These are phyloP conservation scores for Aspergillus asperescens DNA, from an alignment of 495 filamentous ascomycete species.

Conservation along the genomic window DNA sequence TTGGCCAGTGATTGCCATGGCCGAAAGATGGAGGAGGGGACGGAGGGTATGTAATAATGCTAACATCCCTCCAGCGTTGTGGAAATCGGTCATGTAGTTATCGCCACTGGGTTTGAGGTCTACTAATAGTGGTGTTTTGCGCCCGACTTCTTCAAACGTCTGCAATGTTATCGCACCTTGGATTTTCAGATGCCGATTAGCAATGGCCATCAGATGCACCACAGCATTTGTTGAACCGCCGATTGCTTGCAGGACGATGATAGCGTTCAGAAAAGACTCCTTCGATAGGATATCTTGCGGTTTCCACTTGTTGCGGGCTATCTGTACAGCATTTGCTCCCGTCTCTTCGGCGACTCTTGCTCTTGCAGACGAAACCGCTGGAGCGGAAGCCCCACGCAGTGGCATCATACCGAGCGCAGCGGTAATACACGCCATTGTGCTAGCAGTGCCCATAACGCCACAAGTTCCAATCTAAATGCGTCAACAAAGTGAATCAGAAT, in stretches of 20 bases:
- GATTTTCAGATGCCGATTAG: constrained; percentile 52
- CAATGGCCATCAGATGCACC: constrained; percentile 61
- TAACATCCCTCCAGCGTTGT: constrained; percentile 61
- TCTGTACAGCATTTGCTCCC: constrained; percentile 50
- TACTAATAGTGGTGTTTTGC: constrained; percentile 54
- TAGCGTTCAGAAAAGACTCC: constrained; percentile 62
- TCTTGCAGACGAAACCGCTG: constrained; percentile 60
- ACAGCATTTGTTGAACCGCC: constrained; percentile 66
- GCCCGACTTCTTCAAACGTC: constrained; percentile 57
- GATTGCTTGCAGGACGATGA: constrained; percentile 63
- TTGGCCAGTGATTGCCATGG: constrained; percentile 52
- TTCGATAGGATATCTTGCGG: constrained; percentile 55
- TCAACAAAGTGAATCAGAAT: not conserved
- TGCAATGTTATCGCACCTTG: constrained; percentile 50
- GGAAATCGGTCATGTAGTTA: constrained; percentile 70
- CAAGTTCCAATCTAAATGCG: constrained; percentile 54
- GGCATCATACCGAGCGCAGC: constrained; percentile 62
- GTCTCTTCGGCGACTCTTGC: constrained; percentile 60
- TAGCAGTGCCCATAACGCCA: constrained; percentile 66
- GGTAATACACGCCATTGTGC: constrained; percentile 63
- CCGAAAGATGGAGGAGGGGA: constrained; percentile 53
- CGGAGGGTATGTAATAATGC: constrained; percentile 51
- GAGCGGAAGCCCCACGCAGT: constrained; percentile 53
- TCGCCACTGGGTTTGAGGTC: constrained; percentile 64
- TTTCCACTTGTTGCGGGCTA: constrained; percentile 34